Conservation (phyloP, 148 eudicot genomes). For the Camellia sinensis region DNA sequence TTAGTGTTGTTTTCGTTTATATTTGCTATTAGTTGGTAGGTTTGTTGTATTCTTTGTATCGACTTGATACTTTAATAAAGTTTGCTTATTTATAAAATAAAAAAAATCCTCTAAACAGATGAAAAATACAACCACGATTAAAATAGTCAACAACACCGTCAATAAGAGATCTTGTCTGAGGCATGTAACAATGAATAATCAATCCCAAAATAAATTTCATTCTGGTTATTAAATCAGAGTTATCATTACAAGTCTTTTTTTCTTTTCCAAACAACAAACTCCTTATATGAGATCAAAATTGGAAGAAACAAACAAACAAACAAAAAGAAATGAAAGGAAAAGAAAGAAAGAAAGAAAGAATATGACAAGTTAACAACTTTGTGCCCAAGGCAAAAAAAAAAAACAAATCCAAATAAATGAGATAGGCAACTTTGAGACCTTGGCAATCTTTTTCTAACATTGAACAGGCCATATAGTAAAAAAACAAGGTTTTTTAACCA, state of each 20-base stretch:
- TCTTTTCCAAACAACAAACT: background rate
- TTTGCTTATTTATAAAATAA: too few relatives aligned
- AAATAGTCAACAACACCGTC: background rate
- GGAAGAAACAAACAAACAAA: background rate
- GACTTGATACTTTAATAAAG: too few relatives aligned
- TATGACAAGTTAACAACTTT: background rate
- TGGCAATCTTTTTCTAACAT: conserved; percentile 3
- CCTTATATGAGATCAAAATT: background rate
- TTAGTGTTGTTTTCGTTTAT: too few relatives aligned
- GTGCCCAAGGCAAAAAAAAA: background rate
- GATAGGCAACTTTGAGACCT: background rate
- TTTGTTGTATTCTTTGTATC: too few relatives aligned
- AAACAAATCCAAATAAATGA: background rate
- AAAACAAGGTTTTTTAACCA: too few relatives aligned
- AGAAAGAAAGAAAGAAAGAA: too few relatives aligned
- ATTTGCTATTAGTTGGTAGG: too few relatives aligned
- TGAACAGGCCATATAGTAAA: background rate
- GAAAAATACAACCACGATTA: background rate
- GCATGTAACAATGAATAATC: background rate
- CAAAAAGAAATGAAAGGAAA: background rate
- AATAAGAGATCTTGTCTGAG: background rate
- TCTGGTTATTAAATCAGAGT: background rate
- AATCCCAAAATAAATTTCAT: conserved; percentile 10
- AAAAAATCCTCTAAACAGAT: background rate
- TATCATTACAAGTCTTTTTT: background rate